phyloP scores from a whole-genome alignment of 2,329 filamentous ascomycete species.

The Sporothrix curviconia region DNA sequence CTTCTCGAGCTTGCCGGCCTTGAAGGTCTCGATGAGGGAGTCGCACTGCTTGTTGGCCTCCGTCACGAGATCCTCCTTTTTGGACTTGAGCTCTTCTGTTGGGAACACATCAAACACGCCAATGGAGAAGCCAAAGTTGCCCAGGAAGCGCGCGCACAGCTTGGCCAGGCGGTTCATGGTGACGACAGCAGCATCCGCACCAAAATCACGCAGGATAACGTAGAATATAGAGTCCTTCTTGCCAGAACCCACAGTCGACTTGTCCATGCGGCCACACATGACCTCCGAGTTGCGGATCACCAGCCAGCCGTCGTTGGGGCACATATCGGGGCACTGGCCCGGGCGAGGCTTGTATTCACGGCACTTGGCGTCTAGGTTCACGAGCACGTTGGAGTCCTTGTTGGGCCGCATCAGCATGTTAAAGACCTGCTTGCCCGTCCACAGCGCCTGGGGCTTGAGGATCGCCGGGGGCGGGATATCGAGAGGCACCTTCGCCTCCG shows the following conservation, averaged over 20 bases:
- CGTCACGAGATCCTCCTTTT: slow-evolving; percentile 71
- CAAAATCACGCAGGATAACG: slow-evolving; percentile 90
- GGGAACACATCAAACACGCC: slow-evolving; percentile 94
- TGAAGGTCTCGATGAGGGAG: slow-evolving; percentile 73
- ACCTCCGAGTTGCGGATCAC: slow-evolving; percentile 94
- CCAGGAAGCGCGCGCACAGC: slow-evolving; percentile 79
- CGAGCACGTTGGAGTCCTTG: slow-evolving; percentile 68
- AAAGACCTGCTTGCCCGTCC: slow-evolving; percentile 95
- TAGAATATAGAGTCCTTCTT: slow-evolving; percentile 99
- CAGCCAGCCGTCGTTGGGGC: slow-evolving; percentile 82
- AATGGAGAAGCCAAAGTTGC: slow-evolving; percentile 91
- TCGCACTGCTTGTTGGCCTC: slow-evolving; percentile 76
- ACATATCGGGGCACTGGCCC: slow-evolving; percentile 60
- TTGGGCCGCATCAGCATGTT: slow-evolving; percentile 80
- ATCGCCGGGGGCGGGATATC: slow-evolving; percentile 84
- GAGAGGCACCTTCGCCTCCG: slow-evolving; percentile 63
- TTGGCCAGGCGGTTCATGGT: slow-evolving; percentile 94
- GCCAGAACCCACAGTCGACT: slow-evolving; percentile 90
- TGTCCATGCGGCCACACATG: slow-evolving; percentile 97
- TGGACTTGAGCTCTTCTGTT: slow-evolving; percentile 58
- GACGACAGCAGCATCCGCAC: slow-evolving; percentile 76
- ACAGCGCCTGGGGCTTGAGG: slow-evolving; percentile 75
- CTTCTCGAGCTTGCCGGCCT: slow-evolving; percentile 73
- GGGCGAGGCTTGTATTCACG: slow-evolving; percentile 65
- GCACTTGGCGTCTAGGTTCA: slow-evolving; percentile 92